Base-by-base conservation (phyloP, 163 green algal species). In the Prototheca wickerhamii region DNA sequence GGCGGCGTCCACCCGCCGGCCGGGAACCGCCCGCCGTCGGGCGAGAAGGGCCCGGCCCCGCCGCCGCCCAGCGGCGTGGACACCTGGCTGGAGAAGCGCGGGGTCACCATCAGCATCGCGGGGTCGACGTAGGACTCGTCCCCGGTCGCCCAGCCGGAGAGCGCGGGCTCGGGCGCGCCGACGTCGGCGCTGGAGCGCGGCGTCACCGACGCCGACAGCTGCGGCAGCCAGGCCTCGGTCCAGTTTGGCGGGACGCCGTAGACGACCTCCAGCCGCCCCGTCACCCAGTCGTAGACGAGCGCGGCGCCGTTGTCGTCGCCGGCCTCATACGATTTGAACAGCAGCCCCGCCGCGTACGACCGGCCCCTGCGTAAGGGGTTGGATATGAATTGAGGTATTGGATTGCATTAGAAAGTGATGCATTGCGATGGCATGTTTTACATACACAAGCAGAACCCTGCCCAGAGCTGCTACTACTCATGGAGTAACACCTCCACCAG, bases 221-320 rank as follows among this genome's bases (percentile, higher is more conserved):
- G 57, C 37, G 23, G 29, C 42, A 67, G 23, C 28, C 31, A 51
- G 30, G 52, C 25, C 37, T 58, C n/a, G 25, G 30, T 21, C 61
- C 54, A 74, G 64, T 68, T 67, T 33, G 60, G 51, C 26, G 72
- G 72, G 42, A 79, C 67, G 40, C 75, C 72, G 60, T 74, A 80
- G 29, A 76, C 65, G 28, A 67, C 73, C 50, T 80, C 73, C 21
- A 80, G 43, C 20, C 28, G 32, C 54, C 58, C 62, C 2, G 50
- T 60, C 31, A 87, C 82, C 86, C 86, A 95, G 69, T 91, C 76
- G 69, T 84, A 90, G 20, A 94, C 67, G 32, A 95, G 67, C 1
- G 85, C 86, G 2, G 86, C 87, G 53, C 69, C 72, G 10, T 85
- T 84, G 29, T 92, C 84, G 3, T 72, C 76, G 8, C 79, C 82